Percentiles rank a stretch among this genome's conserved stretches.
phyloP scores from a whole-genome alignment of 2,329 filamentous ascomycete genomes.

The Leptographium lundbergii region DNA sequence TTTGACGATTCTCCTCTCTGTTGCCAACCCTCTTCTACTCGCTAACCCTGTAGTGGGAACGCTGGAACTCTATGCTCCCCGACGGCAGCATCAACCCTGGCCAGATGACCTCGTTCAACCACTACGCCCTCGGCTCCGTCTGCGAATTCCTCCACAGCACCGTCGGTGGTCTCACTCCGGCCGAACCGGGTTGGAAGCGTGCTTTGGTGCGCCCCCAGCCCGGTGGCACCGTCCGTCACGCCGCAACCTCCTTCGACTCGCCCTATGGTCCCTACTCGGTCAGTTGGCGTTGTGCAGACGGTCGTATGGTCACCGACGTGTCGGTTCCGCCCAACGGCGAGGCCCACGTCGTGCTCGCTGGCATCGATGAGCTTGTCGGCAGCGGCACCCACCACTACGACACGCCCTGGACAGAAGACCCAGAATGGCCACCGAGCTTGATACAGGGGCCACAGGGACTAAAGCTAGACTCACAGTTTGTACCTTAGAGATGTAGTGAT shows the following conservation, averaged over 20 bases:
- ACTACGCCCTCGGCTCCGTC: constrained; percentile 27
- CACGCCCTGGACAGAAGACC: constrained; percentile 4
- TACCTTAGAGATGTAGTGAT: background rate
- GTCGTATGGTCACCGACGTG: constrained; percentile 4
- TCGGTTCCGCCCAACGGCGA: constrained; percentile 10
- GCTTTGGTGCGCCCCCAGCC: constrained; percentile 18
- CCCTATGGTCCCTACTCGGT: constrained; percentile 19
- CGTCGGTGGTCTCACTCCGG: constrained; percentile 19
- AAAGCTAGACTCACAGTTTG: background rate
- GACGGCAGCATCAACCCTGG: constrained; percentile 24
- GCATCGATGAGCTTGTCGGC: background rate
- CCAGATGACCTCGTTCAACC: constrained; percentile 28
- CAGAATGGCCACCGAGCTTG: constrained; percentile 1
- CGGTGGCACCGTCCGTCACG: constrained; percentile 14
- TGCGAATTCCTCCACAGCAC: constrained; percentile 24
- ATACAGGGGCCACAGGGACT: constrained; percentile 5
- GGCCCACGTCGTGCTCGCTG: constrained; percentile 4
- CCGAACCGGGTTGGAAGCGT: constrained; percentile 19
- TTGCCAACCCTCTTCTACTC: too few relatives aligned
- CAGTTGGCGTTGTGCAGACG: constrained; percentile 16
- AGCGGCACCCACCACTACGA: constrained; percentile 3
- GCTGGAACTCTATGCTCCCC: constrained; percentile 26
- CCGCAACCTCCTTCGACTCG: constrained; percentile 16
- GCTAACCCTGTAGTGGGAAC: constrained; percentile 28
- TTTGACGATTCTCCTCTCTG: too few relatives aligned